Base-by-base conservation (phyloP, 305 asterid genomes). In the Withania somnifera region DNA sequence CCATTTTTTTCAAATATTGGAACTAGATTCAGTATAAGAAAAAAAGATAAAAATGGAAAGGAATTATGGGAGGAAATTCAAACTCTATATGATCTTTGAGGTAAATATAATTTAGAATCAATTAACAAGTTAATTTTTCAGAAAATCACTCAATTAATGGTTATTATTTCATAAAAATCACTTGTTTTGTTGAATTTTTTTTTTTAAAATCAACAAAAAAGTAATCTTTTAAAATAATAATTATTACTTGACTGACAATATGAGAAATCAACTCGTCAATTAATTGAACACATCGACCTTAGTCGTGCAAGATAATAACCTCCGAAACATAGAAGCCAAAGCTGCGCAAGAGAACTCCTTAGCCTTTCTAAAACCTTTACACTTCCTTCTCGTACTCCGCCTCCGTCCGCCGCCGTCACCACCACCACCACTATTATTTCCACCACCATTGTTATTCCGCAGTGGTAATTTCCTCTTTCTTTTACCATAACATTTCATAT, bases 251-350 rank as follows among this genome's bases (percentile, higher is more conserved):
- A 22, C 2, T 0, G 6, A 57, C 11, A 0, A 0, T 5, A 4
- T 5, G 11, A 60, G n/a, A 60, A 60, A 60, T 13, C 1, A 60
- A 60, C 38, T 3, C 8, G 13, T 69, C 2, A 69, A 69, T 79
- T 64, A 79, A 45, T 22, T n/a, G 61, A 82, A 91, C 54, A 89
- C 91, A 78, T 90, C 88, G 76, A 90, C 82, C 81, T 89, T 84
- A 81, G 92, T 84, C 73, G 92, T 89, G 85, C 93, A 90, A 40
- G 91, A 86, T 26, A 90, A 83, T 84, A 90, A 52, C 79, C 92
- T 85, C 84, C 89, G 89, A 87, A 89, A 90, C 75, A 88, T 78
- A 5, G 87, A 82, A 63, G 47, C 60, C 83, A 85, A 61, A 20
- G 87, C 86, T 4, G 71, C 76, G 0, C 86, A 79, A 10, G 88